phyloP scores from a whole-genome alignment of 768 basidiomycete species.

The Phallus indusiatus region DNA sequence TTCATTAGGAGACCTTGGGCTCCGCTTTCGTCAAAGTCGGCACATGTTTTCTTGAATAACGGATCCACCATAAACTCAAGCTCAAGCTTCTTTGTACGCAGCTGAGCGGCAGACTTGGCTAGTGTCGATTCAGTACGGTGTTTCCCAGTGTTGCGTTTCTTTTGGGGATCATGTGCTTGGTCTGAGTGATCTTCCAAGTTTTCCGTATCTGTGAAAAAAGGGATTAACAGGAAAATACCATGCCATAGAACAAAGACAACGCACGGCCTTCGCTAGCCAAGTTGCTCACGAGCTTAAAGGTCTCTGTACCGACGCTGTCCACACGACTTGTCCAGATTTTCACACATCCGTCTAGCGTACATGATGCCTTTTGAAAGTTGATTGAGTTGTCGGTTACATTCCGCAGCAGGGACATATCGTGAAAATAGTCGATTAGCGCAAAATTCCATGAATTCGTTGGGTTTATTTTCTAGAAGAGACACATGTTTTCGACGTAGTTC shows the following conservation, averaged over 20 bases:
- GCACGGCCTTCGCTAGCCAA: constrained; percentile 58
- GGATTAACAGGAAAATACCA: not conserved
- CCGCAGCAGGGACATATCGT: constrained; percentile 91
- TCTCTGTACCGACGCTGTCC: constrained; percentile 94
- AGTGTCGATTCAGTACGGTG: constrained; percentile 75
- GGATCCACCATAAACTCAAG: constrained; percentile 96
- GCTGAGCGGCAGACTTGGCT: constrained; percentile 73
- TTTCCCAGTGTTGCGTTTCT: constrained; percentile 35
- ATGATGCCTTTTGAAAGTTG: constrained; percentile 98
- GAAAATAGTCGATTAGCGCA: constrained; percentile 97
- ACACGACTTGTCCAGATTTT: constrained; percentile 99
- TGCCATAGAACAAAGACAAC: not conserved
- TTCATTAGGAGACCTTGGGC: constrained; percentile 96
- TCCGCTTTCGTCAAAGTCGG: constrained; percentile 97
- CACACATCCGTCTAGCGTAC: constrained; percentile 95
- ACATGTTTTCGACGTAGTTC: not conserved
- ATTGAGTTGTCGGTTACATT: constrained; percentile 93
- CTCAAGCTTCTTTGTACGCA: constrained; percentile 88
- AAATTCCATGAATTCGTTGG: constrained; percentile 96
- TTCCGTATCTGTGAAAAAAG: constrained; percentile 38
- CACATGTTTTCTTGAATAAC: constrained; percentile 93
- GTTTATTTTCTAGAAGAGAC: constrained; percentile 83
- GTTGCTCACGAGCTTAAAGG: constrained; percentile 89
- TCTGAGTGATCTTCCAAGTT: constrained; percentile 47
- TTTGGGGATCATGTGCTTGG: constrained; percentile 47